Evolutionary conservation across 73 alveolate species (phyloP), one percentile per base, ranked within the genome.

Genomic region (Diophrys appendiculata): DNA sequence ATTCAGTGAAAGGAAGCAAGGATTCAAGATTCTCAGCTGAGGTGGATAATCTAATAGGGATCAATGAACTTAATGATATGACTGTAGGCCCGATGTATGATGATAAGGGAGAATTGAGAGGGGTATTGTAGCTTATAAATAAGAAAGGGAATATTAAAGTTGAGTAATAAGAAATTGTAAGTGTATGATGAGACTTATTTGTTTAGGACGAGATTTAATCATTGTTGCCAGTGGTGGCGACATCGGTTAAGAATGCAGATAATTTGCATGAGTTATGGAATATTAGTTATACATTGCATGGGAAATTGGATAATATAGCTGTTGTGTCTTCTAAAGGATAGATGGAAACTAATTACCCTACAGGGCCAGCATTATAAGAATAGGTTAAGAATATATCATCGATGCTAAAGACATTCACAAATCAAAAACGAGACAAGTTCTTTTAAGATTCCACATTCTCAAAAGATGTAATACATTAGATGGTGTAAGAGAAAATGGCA

Each of bases 21-120:
- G 90, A 82, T 64, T 29, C 80, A 30, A 14, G 73, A 23, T 82
- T 73, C 55, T 82, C 90, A 1, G 69, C 90, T 24, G 90, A 82
- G 55, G 90, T 82, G 8, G 90, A 82, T 55, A 82, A 82, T 30
- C 32, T 70, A 28, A 18, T 73, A 11, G 53, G 78, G 33, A 43
- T 73, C 65, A 73, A 65, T 35, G 77, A 72, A 23, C 33, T 82
- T 0, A 35, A 72, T 25, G 64, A 72, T 32, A 73, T 82, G 79
- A n/a, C 74, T 13, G 70, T 82, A 22, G 90, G 90, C 1, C 80
- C 90, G 33, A 54, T 73, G 78, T 29, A 54, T 13, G 90, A 82
- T 60, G 30, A 22, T 24, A 22, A 64, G 18, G 84, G 90, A 8
- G 81, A 73, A 25, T 80, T 73, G 1, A 73, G 32, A 32, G 90